Base-by-base conservation (phyloP, 495 filamentous ascomycete genomes). In the Parathielavia hyrcaniae region DNA sequence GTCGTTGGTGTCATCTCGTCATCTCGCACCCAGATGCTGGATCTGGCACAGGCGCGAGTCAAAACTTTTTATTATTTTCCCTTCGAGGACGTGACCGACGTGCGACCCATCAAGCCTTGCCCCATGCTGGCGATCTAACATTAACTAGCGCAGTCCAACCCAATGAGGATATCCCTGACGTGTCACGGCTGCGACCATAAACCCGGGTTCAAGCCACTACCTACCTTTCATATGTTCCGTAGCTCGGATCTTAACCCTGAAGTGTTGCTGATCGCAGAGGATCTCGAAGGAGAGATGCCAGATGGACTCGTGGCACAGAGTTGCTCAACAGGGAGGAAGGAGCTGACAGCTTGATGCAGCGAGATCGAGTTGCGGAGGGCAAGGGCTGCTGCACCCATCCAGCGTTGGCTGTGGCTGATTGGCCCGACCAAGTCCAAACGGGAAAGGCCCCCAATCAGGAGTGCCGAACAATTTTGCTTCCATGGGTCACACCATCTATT, bases 401-500 rank as follows among this genome's bases (percentile, higher is more conserved):
- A n/a, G 11, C 2, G 0, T 1, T 14, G n/a, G n/a, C 19, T 1
- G 47, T 17, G 44, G 12, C 3, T 54, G 43, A 59, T 59, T 59
- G 57, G 57, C 22, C 50, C 41, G 38, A 35, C 11, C 50, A 54
- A 16, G 51, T 51, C 34, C 43, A 53, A 55, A 26, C 51, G 40
- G 46, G 32, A 43, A 10, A 14, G 48, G 9, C 32, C 32, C 23
- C 64, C 67, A 69, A 69, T 64, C 58, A 67, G 41, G 23, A 38
- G 41, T 53, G 58, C 52, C 35, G 54, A 47, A 44, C 60, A 67
- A 66, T 60, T 67, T 62, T 60, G 62, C 58, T 34, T 62, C 60
- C 38, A 34, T 44, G 20, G 36, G 67, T 67, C 45, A 56, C 65
- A 65, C 64, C 34, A 30, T 40, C 67, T 69, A 69, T 69, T 69